Percentiles rank a stretch among this genome's conserved stretches.
phyloP scores from a whole-genome alignment of 495 filamentous ascomycete genomes.

The Letharia columbiana region DNA sequence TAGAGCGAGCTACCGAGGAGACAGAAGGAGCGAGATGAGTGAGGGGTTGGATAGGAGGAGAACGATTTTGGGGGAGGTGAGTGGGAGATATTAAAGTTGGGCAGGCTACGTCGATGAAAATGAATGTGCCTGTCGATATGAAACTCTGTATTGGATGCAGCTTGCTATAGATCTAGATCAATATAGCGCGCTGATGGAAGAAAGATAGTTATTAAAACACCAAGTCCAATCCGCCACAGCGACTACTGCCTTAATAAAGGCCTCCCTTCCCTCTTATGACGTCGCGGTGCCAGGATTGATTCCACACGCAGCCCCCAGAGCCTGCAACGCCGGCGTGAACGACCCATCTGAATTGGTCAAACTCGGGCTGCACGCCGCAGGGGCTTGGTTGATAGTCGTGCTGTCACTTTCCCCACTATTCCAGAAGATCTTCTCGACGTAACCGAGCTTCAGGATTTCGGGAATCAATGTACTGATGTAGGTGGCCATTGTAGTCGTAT shows the following conservation, averaged over 20 bases:
- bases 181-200: not conserved
- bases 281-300: slow-evolving; percentile 1
- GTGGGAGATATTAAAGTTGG: not conserved
- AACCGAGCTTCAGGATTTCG: slow-evolving; percentile 16
- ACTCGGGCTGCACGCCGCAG: slow-evolving; percentile 22
- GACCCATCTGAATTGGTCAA: slow-evolving; percentile 22
- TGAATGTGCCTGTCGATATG: not conserved
- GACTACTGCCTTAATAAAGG: not conserved
- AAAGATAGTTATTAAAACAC: not conserved
- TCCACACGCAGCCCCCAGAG: slow-evolving; percentile 13
- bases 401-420: slow-evolving; percentile 20
- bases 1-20: not conserved
- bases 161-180: not conserved
- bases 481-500: not conserved
- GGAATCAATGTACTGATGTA: slow-evolving; percentile 20
- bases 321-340: slow-evolving; percentile 18
- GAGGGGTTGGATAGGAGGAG: slow-evolving; percentile 4
- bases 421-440: slow-evolving; percentile 27
- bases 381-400: slow-evolving; percentile 1
- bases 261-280: not conserved
- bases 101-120: no score
- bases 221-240: not conserved
- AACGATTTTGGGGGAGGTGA: slow-evolving; percentile 12
- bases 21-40: slow-evolving; percentile 2
- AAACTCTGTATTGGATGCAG: not conserved